A percentile compares a stretch with the other conserved stretches of the same genome.
Conservation (phyloP, 2,329 filamentous ascomycete species). For the Fusarium bactridioides region DNA sequence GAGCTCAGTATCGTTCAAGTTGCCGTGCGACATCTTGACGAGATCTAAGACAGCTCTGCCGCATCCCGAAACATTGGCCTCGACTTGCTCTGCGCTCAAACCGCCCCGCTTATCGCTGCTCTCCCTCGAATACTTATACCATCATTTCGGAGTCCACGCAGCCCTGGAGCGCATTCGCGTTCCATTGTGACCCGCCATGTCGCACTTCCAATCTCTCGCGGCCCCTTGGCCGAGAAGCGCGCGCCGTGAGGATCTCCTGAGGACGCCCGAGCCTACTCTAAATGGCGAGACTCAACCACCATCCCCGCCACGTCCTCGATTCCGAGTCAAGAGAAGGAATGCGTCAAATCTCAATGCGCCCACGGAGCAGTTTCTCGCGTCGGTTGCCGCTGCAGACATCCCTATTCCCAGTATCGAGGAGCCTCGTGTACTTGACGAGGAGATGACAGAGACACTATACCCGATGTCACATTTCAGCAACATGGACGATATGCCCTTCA, state of each 20-base stretch:
- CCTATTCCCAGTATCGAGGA: slow-evolving; percentile 72
- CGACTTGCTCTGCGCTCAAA: slow-evolving; percentile 24
- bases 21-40: slow-evolving; percentile 15
- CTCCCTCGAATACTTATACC: slow-evolving; percentile 24
- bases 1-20: slow-evolving; percentile 3
- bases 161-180: slow-evolving; percentile 30
- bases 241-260: slow-evolving; percentile 51
- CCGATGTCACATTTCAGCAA: slow-evolving; percentile 48
- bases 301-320: slow-evolving; percentile 61
- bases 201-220: slow-evolving; percentile 55
- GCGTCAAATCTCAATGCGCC: slow-evolving; percentile 63
- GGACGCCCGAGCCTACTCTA: slow-evolving; percentile 61
- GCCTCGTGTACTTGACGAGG: slow-evolving; percentile 55
- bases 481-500: slow-evolving; percentile 44
- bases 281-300: slow-evolving; percentile 51
- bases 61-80: slow-evolving; percentile 34
- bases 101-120: slow-evolving; percentile 1
- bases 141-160: slow-evolving; percentile 9
- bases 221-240: slow-evolving; percentile 55
- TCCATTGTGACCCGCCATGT: slow-evolving; percentile 49
- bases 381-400: slow-evolving; percentile 70
- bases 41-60: slow-evolving; percentile 38
- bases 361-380: slow-evolving; percentile 72
- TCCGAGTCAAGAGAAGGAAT: slow-evolving; percentile 64
- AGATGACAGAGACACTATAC: slow-evolving; percentile 51